Evolutionary conservation across 768 basidiomycete species (phyloP).

Genomic region (Hericium coralloides): DNA sequence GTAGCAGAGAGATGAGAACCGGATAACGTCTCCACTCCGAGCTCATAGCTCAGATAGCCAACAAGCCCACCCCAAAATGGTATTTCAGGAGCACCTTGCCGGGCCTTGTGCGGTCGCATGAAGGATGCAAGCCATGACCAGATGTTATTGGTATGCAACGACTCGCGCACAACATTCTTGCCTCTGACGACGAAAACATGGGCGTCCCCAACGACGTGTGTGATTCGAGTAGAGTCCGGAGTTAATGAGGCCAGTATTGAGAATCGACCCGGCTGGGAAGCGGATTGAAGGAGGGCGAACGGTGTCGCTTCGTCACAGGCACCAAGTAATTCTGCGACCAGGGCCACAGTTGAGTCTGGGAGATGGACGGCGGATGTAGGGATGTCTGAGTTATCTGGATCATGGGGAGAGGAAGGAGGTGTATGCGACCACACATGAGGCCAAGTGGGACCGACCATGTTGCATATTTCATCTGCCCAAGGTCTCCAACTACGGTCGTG

Average conservation of each 20-base stretch:
- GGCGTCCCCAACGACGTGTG: constrained; percentile 42
- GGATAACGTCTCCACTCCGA: constrained; percentile 51
- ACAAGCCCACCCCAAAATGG: constrained; percentile 85
- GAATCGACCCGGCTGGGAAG: constrained; percentile 63
- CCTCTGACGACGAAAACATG: constrained; percentile 38
- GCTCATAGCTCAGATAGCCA: constrained; percentile 73
- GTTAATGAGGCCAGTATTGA: constrained; percentile 63
- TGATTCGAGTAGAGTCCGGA: constrained; percentile 46
- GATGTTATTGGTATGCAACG: constrained; percentile 43
- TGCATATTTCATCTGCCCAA: constrained; percentile 32
- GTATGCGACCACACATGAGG: constrained; percentile 29
- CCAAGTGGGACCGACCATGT: constrained; percentile 47
- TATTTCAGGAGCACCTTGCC: constrained; percentile 38
- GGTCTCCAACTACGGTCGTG: constrained; percentile 28
- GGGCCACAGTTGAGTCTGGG: constrained; percentile 31
- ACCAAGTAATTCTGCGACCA: constrained; percentile 55
- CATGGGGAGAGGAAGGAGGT: constrained; percentile 18
- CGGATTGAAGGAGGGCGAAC: constrained; percentile 71
- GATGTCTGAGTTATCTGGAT: not conserved
- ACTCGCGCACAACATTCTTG: constrained; percentile 25
- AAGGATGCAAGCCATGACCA: constrained; percentile 73
- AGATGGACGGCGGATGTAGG: constrained; percentile 28
- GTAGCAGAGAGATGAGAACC: constrained; percentile 23
- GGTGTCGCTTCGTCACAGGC: constrained; percentile 47
- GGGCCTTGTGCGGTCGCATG: constrained; percentile 44